phyloP scores from a whole-genome alignment of 441 rosid species.

The Breynia disticha region DNA sequence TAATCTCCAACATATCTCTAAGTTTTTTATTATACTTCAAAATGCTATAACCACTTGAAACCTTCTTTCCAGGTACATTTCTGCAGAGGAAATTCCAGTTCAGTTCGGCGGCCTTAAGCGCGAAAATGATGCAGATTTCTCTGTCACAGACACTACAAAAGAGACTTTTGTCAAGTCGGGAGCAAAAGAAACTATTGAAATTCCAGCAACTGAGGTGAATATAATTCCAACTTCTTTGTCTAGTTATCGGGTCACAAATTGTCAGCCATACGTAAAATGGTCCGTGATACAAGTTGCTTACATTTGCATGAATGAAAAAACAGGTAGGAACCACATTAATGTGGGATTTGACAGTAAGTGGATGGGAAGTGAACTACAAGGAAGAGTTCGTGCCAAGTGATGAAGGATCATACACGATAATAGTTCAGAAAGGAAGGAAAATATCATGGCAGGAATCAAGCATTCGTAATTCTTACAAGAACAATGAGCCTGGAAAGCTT shows the following conservation, averaged over 20 bases:
- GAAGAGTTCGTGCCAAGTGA: constrained; percentile 45
- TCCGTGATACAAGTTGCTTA: neutral
- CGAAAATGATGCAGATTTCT: constrained; percentile 36
- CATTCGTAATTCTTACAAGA: constrained; percentile 31
- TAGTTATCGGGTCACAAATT: too few relatives aligned
- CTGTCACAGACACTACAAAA: constrained; percentile 22
- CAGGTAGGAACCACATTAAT: constrained; percentile 30
- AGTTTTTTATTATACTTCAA: too few relatives aligned
- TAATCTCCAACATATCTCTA: neutral
- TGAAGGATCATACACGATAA: constrained; percentile 34
- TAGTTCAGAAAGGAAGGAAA: constrained; percentile 32
- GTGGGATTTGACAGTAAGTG: constrained; percentile 45
- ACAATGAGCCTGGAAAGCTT: constrained; percentile 40
- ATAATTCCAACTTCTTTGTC: too few relatives aligned
- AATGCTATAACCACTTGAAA: neutral
- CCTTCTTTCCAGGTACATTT: constrained; percentile 26
- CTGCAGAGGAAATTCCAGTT: constrained; percentile 39
- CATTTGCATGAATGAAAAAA: neutral
- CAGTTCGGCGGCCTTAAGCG: constrained; percentile 49
- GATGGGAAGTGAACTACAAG: constrained; percentile 53
- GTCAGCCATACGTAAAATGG: too few relatives aligned
- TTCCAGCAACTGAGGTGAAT: constrained; percentile 29
- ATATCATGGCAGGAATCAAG: constrained; percentile 21
- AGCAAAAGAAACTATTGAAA: constrained; percentile 29
- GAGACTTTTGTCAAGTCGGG: constrained; percentile 34